Evolutionary conservation across 2,329 filamentous ascomycete genomes (phyloP), one percentile per base, ranked within the genome.

Genomic region (Aureobasidium sp.): DNA sequence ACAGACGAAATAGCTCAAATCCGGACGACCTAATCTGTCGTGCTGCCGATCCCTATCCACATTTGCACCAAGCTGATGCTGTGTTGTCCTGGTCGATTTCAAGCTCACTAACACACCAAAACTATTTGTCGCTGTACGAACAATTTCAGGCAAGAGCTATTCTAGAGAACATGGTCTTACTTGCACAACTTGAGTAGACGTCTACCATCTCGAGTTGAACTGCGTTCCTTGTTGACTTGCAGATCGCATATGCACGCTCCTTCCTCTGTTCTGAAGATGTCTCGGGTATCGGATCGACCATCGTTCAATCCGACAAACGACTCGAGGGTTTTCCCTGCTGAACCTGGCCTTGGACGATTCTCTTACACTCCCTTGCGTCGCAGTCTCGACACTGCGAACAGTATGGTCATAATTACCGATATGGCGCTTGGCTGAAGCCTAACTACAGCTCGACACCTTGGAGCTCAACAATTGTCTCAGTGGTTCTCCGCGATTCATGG

Each of bases 21-120:
- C 29, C 30, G 25, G 16, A 45, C 32, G 54, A 45, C 42, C 42
- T 47, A 47, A 58, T 58, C 42, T 47, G 54, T 47, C 42, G 54
- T 30, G 41, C 42, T 58, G 54, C 42, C 41, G 54, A 58, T 58
- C 54, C 41, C 13, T 3, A 47, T 58, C 41, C 41, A 58, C 54
- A 14, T 7, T 55, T 11, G 25, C 21, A 21, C 54, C 54, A 58
- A 58, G 54, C 54, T 47, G 54, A 58, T 47, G 54, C 54, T 47
- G 54, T 21, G 47, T 42, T 8, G 29, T 34, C 42, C 45, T 48
- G 45, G 45, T 48, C 45, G 45, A 32, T 32, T 48, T 14, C 3
- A 29, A 16, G 16, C 11, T 11, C 9, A 29, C 6, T 3, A 16
- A 10, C 13, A 30, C 44, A 47, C 27, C 5, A 9, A 13, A 27